Conservation (phyloP, 352 stramenopile genomes). For the Phytophthora citrophthora region DNA sequence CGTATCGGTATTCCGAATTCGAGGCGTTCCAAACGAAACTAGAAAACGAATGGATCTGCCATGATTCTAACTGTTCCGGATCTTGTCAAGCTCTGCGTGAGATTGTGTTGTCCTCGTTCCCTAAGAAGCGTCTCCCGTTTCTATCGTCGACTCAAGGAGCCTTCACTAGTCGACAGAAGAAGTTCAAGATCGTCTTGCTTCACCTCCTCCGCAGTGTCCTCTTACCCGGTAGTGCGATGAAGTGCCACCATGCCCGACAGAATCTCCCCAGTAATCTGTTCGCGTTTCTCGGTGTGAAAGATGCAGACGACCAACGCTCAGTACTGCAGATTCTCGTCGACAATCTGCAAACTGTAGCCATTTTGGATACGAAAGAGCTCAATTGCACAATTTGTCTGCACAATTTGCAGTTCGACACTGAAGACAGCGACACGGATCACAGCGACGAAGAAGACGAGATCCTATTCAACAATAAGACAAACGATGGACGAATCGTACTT, state of each 20-base stretch:
- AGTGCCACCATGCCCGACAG: constrained; percentile 50
- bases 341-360: no score
- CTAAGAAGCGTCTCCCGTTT: constrained; percentile 48
- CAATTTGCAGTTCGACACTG: background rate
- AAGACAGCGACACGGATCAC: constrained; percentile 3
- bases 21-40: constrained; percentile 48
- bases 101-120: constrained; percentile 57
- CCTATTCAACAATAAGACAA: background rate
- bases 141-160: constrained; percentile 33
- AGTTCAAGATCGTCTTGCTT: constrained; percentile 56
- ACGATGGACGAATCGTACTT: background rate
- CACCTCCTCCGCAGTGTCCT: constrained; percentile 61
- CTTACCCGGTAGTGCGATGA: constrained; percentile 63
- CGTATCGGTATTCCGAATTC: constrained; percentile 69
- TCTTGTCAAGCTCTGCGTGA: constrained; percentile 67
- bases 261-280: constrained; percentile 52
- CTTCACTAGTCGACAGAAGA: constrained; percentile 47
- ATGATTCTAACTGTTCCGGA: constrained; percentile 51
- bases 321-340: constrained; percentile 55
- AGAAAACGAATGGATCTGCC: constrained; percentile 53
- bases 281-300: constrained; percentile 53
- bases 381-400: background rate
- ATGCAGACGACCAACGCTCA: constrained; percentile 48
- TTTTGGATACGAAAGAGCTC: no score
- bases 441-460: constrained; percentile 3